Conservation (phyloP, 2,329 filamentous ascomycete genomes). For the Diaporthe vaccinii region DNA sequence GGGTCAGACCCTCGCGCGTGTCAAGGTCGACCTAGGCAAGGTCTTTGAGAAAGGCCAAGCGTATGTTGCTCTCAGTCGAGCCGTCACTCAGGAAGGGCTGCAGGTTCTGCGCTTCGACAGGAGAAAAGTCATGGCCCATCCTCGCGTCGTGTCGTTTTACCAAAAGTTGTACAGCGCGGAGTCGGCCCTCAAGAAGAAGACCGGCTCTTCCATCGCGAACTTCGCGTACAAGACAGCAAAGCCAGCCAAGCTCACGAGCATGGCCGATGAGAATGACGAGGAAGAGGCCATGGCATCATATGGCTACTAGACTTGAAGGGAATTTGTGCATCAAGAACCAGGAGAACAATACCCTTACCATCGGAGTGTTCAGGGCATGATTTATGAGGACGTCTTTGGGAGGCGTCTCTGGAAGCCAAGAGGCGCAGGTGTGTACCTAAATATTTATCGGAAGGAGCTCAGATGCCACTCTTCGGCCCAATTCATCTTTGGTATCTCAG, state of each 20-base stretch:
- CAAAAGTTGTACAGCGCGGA: constrained; percentile 83
- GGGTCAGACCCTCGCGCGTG: constrained; percentile 91
- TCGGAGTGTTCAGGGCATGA: neutral
- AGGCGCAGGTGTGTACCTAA: constrained; percentile 1
- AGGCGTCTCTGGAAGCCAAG: constrained; percentile 2
- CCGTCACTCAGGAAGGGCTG: constrained; percentile 86
- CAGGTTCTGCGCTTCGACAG: constrained; percentile 92
- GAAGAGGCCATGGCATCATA: constrained; percentile 40
- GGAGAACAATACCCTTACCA: neutral
- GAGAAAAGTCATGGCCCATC: constrained; percentile 93
- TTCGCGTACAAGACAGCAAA: constrained; percentile 54
- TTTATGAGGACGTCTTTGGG: constrained; percentile 1
- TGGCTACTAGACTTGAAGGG: neutral
- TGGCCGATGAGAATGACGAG: constrained; percentile 38
- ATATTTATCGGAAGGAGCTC: neutral
- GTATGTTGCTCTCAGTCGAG: constrained; percentile 95
- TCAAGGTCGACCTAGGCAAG: constrained; percentile 92
- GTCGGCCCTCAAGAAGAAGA: constrained; percentile 49
- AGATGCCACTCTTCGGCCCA: neutral
- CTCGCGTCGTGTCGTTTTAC: constrained; percentile 88
- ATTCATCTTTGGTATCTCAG: neutral
- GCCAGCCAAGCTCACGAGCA: constrained; percentile 42
- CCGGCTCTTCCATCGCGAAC: constrained; percentile 53
- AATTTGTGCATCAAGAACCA: neutral
- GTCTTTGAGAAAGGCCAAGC: constrained; percentile 98